Conservation (phyloP, 192 early-diverging fungal species). For the Neocallimastix lanati region DNA sequence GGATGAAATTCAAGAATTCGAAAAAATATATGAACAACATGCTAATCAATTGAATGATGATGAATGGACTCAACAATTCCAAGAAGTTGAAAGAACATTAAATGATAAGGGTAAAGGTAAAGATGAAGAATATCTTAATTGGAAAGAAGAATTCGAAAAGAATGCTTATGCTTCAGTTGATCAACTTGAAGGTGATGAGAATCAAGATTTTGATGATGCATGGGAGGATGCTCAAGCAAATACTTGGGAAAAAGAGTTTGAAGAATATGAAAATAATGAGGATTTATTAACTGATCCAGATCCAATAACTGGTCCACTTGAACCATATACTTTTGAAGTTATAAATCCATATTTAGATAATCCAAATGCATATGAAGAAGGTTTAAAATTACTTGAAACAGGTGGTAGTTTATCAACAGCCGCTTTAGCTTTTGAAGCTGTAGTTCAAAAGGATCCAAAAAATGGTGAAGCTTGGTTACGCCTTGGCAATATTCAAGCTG, state of each 20-base stretch:
- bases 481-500: slow-evolving; percentile 6
- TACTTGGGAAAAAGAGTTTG: background rate
- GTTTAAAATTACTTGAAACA: slow-evolving; percentile 23
- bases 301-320: slow-evolving; percentile 4
- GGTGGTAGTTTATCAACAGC: slow-evolving; percentile 16
- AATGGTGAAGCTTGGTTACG: slow-evolving; percentile 3
- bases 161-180: slow-evolving; percentile 11
- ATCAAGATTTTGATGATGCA: slow-evolving; percentile 16
- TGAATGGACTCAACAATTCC: slow-evolving; percentile 38
- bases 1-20: background rate
- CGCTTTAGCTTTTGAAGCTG: slow-evolving; percentile 5
- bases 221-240: slow-evolving; percentile 2
- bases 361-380: slow-evolving; percentile 20
- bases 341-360: slow-evolving; percentile 8
- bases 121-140: slow-evolving; percentile 14
- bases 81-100: slow-evolving; percentile 15
- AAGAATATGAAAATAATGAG: background rate
- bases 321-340: slow-evolving; percentile 5
- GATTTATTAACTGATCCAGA: slow-evolving; percentile 5
- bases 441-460: slow-evolving; percentile 4
- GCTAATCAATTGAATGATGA: background rate
- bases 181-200: slow-evolving; percentile 28
- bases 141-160: slow-evolving; percentile 19
- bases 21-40: background rate
- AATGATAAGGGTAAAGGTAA: slow-evolving; percentile 12